A percentile compares a stretch with the other conserved stretches of the same genome.
phyloP scores from a whole-genome alignment of 2,329 filamentous ascomycete genomes.

The Acrocalymma vagum region DNA sequence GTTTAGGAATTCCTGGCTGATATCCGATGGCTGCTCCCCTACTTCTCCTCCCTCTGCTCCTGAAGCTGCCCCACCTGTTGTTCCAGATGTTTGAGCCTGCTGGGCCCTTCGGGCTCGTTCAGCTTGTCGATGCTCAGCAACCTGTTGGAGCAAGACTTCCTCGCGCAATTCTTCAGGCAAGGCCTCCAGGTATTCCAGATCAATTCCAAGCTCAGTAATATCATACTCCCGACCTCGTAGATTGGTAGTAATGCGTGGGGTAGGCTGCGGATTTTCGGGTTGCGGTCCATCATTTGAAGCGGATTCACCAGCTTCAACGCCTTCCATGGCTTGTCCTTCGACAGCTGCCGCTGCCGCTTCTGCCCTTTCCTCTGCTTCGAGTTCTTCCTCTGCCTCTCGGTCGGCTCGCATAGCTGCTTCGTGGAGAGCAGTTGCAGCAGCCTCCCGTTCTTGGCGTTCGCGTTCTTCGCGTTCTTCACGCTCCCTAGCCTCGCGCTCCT shows the following conservation, averaged over 20 bases:
- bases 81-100: constrained; percentile 61
- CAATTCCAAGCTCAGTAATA: constrained; percentile 93
- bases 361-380: constrained; percentile 30
- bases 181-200: constrained; percentile 93
- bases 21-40: constrained; percentile 80
- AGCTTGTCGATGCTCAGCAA: constrained; percentile 74
- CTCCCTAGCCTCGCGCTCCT: constrained; percentile 60
- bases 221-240: constrained; percentile 89
- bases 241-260: constrained; percentile 76
- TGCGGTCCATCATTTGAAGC: constrained; percentile 27
- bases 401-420: constrained; percentile 50
- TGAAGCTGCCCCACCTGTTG: constrained; percentile 41
- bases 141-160: constrained; percentile 91
- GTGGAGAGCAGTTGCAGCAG: constrained; percentile 40
- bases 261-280: constrained; percentile 9
- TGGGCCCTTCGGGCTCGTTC: constrained; percentile 52
- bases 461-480: constrained; percentile 53
- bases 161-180: constrained; percentile 96
- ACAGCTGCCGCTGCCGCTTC: constrained; percentile 48
- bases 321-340: constrained; percentile 74
- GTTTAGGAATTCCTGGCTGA: constrained; percentile 92
- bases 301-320: constrained; percentile 66
- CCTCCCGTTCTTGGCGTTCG: constrained; percentile 53
- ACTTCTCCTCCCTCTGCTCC: constrained; percentile 47
- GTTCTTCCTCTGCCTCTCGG: constrained; percentile 27